A percentile compares a stretch with the other conserved stretches of the same genome.
These are phyloP conservation scores for Nakazawaea laoshanensis DNA, from an alignment of 805 yeast species.

Conservation along the genomic window DNA sequence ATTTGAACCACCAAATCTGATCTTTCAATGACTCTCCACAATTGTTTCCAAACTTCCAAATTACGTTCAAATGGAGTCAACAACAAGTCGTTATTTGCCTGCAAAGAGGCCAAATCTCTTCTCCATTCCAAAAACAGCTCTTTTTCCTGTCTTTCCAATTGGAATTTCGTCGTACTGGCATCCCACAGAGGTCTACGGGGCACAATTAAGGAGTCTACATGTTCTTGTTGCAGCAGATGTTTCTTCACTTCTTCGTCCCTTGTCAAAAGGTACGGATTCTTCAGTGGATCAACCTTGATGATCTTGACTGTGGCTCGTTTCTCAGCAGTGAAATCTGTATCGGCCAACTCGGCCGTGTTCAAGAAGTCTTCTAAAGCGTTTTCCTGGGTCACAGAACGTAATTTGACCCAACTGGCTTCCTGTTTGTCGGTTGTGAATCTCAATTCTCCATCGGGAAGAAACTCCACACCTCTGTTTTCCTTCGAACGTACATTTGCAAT, in stretches of 20 bases:
- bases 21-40: slow-evolving; percentile 96
- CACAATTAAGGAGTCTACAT: slow-evolving; percentile 64
- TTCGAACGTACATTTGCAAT: slow-evolving; percentile 65
- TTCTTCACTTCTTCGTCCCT: slow-evolving; percentile 57
- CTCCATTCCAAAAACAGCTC: slow-evolving; percentile 94
- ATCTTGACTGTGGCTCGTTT: slow-evolving; percentile 75
- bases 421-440: slow-evolving; percentile 80
- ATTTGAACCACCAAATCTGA: slow-evolving; percentile 92
- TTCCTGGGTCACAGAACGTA: slow-evolving; percentile 93
- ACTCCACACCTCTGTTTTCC: slow-evolving; percentile 57
- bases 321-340: slow-evolving; percentile 93
- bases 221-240: slow-evolving; percentile 54
- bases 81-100: slow-evolving; percentile 76
- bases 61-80: slow-evolving; percentile 97
- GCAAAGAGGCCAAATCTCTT: slow-evolving; percentile 75
- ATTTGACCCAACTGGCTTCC: slow-evolving; percentile 83
- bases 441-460: slow-evolving; percentile 79
- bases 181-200: slow-evolving; percentile 94
- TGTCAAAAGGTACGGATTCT: slow-evolving; percentile 53
- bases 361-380: slow-evolving; percentile 89
- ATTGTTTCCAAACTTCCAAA: slow-evolving; percentile 95
- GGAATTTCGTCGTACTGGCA: slow-evolving; percentile 56
- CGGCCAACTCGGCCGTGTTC: slow-evolving; percentile 92
- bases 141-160: slow-evolving; percentile 81
- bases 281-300: slow-evolving; percentile 55